Conservation (phyloP, 106 monocot genomes). For the Narthecium ossifragum region DNA sequence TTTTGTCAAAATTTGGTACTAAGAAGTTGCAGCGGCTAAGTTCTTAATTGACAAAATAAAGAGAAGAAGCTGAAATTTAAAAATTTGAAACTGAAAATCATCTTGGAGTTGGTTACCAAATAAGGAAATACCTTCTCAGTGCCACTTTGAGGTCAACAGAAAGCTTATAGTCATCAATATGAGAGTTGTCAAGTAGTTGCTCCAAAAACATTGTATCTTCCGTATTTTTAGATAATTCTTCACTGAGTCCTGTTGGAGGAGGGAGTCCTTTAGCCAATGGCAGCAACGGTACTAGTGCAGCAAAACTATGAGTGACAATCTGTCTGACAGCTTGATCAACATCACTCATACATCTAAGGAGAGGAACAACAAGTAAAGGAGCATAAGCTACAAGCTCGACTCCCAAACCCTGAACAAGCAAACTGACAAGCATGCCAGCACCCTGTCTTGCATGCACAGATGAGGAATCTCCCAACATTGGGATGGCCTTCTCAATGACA, state of each 20-base stretch:
- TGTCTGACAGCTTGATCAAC: constrained; percentile 73
- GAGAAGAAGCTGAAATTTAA: no score
- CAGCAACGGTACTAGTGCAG: constrained; percentile 86
- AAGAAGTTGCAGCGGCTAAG: no score
- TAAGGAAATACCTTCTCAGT: constrained; percentile 73
- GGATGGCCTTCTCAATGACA: constrained; percentile 74
- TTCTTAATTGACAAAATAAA: no score
- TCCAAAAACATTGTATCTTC: constrained; percentile 93
- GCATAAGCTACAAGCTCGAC: constrained; percentile 84
- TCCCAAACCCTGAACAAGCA: constrained; percentile 85
- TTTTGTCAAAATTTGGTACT: no score
- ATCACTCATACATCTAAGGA: constrained; percentile 91
- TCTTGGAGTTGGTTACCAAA: no score
- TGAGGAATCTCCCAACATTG: constrained; percentile 65
- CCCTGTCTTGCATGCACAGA: constrained; percentile 86
- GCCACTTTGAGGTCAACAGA: constrained; percentile 59
- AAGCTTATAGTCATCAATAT: constrained; percentile 93
- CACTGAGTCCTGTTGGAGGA: constrained; percentile 55
- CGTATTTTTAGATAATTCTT: constrained; percentile 53
- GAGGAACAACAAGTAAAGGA: constrained; percentile 91
- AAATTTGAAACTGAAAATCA: no score
- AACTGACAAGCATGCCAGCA: constrained; percentile 84
- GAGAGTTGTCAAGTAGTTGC: constrained; percentile 96
- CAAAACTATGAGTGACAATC: constrained; percentile 95
- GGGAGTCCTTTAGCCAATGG: constrained; percentile 75